These are phyloP conservation scores for Nyssa sinensis DNA, from an alignment of 148 eudicot genomes.

Conservation along the genomic window DNA sequence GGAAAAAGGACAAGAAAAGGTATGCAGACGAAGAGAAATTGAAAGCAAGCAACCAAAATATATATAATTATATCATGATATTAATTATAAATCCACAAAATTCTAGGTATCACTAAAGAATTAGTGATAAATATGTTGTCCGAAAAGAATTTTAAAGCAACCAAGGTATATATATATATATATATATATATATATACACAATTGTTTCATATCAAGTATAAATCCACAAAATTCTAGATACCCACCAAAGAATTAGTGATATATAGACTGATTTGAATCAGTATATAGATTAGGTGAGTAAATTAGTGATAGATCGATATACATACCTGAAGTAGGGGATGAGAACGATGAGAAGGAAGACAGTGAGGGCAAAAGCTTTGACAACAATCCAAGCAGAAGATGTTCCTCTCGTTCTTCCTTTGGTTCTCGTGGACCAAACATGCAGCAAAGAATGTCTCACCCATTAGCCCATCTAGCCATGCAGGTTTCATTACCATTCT, in stretches of 20 bases:
- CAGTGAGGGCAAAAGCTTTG: constrained; percentile 81
- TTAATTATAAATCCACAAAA: too few relatives aligned
- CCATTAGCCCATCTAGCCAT: constrained; percentile 68
- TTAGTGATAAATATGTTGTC: too few relatives aligned
- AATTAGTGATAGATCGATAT: background rate
- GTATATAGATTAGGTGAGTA: too few relatives aligned
- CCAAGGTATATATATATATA: background rate
- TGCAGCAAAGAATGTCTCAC: constrained; percentile 60
- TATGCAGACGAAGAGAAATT: too few relatives aligned
- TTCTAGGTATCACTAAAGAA: too few relatives aligned
- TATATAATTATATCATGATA: too few relatives aligned
- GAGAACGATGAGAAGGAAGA: constrained; percentile 64
- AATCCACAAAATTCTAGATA: background rate
- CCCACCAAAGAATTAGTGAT: background rate
- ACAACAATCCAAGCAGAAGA: constrained; percentile 75
- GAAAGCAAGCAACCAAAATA: too few relatives aligned
- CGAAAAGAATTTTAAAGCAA: background rate
- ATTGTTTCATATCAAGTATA: background rate
- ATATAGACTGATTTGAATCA: too few relatives aligned
- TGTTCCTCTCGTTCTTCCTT: constrained; percentile 82
- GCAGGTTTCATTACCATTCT: constrained; percentile 52
- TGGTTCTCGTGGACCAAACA: constrained; percentile 53
- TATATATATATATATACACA: too few relatives aligned
- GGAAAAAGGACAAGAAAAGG: too few relatives aligned
- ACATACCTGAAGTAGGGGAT: constrained; percentile 76